Conservation (phyloP, 1,284 basidiomycete genomes). For the Salmacisia buchloeana region DNA sequence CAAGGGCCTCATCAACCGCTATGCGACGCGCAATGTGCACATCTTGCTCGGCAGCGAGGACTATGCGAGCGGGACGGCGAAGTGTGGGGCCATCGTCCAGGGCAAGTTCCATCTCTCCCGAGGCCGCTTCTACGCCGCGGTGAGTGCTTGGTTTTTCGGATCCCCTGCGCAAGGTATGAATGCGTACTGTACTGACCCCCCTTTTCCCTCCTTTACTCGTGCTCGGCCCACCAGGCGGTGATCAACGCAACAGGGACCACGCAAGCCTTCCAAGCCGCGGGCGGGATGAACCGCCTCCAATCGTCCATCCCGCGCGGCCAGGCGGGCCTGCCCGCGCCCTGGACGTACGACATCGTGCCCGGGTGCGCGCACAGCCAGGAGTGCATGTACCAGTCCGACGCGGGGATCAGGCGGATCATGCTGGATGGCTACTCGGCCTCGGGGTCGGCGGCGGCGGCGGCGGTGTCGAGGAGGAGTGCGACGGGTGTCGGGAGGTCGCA, state of each 20-base stretch:
- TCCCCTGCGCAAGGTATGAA: not conserved
- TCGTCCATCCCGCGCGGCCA: not conserved
- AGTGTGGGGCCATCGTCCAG: not conserved
- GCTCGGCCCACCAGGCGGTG: not conserved
- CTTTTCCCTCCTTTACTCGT: not conserved
- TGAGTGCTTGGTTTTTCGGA: not conserved
- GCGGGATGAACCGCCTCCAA: not conserved
- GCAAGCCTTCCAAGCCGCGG: not conserved
- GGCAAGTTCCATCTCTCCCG: not conserved
- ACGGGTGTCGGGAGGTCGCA: no score
- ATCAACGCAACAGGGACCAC: not conserved
- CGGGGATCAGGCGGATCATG: not conserved
- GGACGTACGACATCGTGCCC: conserved; percentile 6
- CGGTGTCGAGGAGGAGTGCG: no score
- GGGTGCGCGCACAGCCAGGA: not conserved
- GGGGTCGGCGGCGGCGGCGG: no score
- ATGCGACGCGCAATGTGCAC: not conserved
- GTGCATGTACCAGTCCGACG: not conserved
- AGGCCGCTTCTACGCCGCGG: not conserved
- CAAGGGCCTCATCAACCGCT: not conserved
- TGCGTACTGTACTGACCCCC: not conserved
- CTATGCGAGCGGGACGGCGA: not conserved
- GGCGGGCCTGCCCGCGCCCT: not conserved
- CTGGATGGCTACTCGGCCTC: not conserved
- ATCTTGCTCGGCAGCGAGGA: not conserved